Percentiles rank a stretch among this genome's conserved stretches.
Evolutionary conservation across 2,329 filamentous ascomycete genomes (phyloP).

Genomic region (Microdochium trichocladiopsis): DNA sequence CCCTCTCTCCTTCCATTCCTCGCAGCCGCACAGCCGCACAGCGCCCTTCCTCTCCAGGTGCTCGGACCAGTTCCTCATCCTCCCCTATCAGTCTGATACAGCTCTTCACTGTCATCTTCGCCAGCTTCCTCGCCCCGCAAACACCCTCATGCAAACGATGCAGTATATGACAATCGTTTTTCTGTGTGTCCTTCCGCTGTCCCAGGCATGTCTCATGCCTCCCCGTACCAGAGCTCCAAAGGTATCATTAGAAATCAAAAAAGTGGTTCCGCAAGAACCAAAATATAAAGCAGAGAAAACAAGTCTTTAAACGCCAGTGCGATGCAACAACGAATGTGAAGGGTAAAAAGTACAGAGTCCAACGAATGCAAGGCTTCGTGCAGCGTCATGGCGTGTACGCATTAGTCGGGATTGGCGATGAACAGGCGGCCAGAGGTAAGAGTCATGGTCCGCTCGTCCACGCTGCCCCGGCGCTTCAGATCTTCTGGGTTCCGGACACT

Average conservation of each 20-base stretch:
- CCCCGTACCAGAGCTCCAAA: neutral
- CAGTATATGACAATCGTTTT: neutral
- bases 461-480: conserved; percentile 68
- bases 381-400: neutral
- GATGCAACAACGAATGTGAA: conserved; percentile 3
- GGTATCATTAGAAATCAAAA: neutral
- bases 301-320: neutral
- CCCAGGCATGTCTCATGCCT: neutral
- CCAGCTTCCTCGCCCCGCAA: too few relatives aligned
- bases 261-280: neutral
- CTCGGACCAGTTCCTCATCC: too few relatives aligned
- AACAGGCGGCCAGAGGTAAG: conserved; percentile 68
- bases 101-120: too few relatives aligned
- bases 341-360: conserved; percentile 1
- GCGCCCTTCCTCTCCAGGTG: too few relatives aligned
- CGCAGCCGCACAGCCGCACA: too few relatives aligned
- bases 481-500: conserved; percentile 64
- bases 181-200: neutral
- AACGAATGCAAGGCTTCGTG: neutral
- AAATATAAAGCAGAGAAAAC: neutral
- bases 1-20: too few relatives aligned
- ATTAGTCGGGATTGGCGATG: conserved; percentile 76
- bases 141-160: conserved; percentile 1
- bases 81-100: too few relatives aligned
- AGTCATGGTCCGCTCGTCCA: conserved; percentile 75